Percentiles rank a stretch among this genome's conserved stretches.
These are phyloP conservation scores for Cyclotella kingstonii DNA, from an alignment of 108 stramenopile genomes.

Conservation along the genomic window DNA sequence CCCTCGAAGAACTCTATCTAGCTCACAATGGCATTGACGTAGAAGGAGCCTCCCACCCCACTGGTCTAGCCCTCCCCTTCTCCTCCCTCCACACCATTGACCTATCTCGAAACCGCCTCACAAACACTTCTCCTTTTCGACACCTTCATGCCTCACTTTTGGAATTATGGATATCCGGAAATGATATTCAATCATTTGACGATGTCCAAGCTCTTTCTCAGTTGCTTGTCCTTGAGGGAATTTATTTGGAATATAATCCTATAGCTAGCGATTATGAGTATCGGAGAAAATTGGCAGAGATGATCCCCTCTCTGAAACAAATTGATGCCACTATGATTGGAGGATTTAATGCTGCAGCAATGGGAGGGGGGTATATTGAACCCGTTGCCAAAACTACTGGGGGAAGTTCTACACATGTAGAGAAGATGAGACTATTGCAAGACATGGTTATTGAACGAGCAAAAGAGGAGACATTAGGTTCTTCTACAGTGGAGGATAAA, in stretches of 20 bases:
- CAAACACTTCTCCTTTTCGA: conserved; percentile 62
- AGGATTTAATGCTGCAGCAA: conserved; percentile 24
- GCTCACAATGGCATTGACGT: conserved; percentile 92
- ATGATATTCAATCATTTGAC: conserved; percentile 83
- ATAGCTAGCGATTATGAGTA: conserved; percentile 87
- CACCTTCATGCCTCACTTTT: conserved; percentile 73
- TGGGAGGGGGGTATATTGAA: neutral
- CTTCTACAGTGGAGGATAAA: neutral
- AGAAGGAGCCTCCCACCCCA: conserved; percentile 56
- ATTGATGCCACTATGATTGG: conserved; percentile 87
- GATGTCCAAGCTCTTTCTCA: conserved; percentile 60
- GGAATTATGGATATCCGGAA: conserved; percentile 96
- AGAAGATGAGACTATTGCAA: conserved; percentile 43
- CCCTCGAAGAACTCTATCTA: conserved; percentile 95
- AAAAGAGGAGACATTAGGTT: conserved; percentile 8
- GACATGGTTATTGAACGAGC: conserved; percentile 35
- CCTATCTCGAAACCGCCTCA: conserved; percentile 79
- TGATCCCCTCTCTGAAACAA: conserved; percentile 75
- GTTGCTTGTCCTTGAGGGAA: conserved; percentile 64
- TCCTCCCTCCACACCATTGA: conserved; percentile 66
- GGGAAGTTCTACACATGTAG: conserved; percentile 15
- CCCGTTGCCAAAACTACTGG: neutral
- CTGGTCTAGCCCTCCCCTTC: conserved; percentile 62
- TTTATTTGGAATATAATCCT: conserved; percentile 98
- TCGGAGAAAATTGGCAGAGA: conserved; percentile 70